phyloP scores from a whole-genome alignment of 768 basidiomycete species.

The Boletellus ananas region DNA sequence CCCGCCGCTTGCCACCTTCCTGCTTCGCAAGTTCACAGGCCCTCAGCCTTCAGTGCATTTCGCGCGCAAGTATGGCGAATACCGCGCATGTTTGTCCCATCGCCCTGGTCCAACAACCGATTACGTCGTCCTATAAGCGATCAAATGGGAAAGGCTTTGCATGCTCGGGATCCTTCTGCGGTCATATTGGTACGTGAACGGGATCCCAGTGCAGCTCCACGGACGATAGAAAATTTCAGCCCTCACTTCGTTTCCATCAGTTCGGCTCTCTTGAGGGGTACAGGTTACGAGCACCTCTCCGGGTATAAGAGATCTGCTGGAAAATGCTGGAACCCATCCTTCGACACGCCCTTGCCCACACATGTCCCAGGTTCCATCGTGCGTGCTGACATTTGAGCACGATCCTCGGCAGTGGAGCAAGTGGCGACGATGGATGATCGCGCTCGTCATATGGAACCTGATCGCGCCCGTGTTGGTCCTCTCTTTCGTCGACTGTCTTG shows the following conservation, averaged over 20 bases:
- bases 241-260: neutral
- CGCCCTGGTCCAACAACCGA: neutral
- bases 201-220: neutral
- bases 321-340: neutral
- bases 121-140: slow-evolving; percentile 12
- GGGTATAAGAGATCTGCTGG: slow-evolving; percentile 5
- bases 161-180: slow-evolving; percentile 1
- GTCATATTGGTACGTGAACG: slow-evolving; percentile 1
- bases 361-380: slow-evolving; percentile 21
- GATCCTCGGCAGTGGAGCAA: slow-evolving; percentile 29
- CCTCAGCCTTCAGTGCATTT: too few species aligned
- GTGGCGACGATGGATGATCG: slow-evolving; percentile 25
- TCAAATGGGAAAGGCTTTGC: neutral
- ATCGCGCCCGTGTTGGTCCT: slow-evolving; percentile 27
- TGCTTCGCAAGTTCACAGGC: too few species aligned
- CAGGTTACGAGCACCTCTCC: neutral
- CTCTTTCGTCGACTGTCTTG: neutral
- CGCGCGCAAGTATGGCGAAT: slow-evolving; percentile 1
- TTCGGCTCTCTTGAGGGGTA: neutral
- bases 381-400: slow-evolving; percentile 15
- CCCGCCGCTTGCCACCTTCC: too few species aligned
- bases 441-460: slow-evolving; percentile 25
- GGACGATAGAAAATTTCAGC: neutral
- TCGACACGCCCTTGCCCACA: slow-evolving; percentile 2
- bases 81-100: neutral